These are phyloP conservation scores for Leishmania guyanensis DNA, from an alignment of 208 protist genomes.

Conservation along the genomic window DNA sequence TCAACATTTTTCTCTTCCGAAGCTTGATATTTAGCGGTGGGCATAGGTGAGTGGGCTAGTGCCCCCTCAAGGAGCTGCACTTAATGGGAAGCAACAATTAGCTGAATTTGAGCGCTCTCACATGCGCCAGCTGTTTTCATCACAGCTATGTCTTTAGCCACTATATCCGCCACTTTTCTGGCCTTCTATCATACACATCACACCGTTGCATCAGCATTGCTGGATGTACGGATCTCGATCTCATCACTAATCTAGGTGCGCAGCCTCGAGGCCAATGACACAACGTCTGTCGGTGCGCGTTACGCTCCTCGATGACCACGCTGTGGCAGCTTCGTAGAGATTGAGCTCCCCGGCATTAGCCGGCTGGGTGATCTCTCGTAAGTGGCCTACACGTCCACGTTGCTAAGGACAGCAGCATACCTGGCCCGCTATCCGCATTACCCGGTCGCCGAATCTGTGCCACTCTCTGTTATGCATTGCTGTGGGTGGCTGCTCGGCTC, in stretches of 20 bases:
- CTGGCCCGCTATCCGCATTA: background rate
- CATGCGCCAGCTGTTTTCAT: background rate
- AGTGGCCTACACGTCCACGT: background rate
- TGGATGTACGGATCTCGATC: background rate
- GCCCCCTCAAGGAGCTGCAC: background rate
- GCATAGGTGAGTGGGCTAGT: background rate
- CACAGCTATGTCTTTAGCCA: background rate
- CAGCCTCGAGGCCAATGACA: background rate
- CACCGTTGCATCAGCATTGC: slow-evolving; percentile 1
- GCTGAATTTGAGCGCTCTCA: background rate
- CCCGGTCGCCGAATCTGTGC: background rate
- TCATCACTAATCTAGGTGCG: background rate
- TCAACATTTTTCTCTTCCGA: background rate
- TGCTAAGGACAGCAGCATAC: background rate
- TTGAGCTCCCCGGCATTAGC: slow-evolving; percentile 1
- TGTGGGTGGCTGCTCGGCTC: background rate
- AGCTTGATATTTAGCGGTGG: background rate
- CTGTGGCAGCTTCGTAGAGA: background rate
- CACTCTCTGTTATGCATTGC: background rate
- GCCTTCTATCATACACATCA: background rate
- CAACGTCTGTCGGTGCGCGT: background rate
- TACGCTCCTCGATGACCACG: background rate
- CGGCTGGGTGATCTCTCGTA: background rate
- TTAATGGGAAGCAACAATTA: background rate
- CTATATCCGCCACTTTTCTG: background rate